Base-by-base conservation (phyloP, 768 basidiomycete genomes). In the Botryobasidium botryosum region DNA sequence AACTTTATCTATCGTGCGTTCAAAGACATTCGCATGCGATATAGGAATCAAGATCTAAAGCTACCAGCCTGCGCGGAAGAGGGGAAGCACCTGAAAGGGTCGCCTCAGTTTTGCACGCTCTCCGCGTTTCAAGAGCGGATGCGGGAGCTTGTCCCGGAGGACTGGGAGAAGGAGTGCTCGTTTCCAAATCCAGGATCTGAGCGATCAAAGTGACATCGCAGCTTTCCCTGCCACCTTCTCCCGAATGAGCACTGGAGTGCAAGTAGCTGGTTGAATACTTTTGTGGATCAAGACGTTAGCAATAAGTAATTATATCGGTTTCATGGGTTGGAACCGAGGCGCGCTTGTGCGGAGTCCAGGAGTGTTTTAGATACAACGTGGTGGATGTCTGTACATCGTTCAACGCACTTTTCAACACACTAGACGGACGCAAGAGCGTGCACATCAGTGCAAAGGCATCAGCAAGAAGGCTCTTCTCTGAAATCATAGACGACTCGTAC, bases 71-170 rank as follows among this genome's bases (percentile, higher is more conserved):
- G 82, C 51, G 71, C 75, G 1, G 69, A 68, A 5, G 63, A 69
- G 37, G 78, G 77, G 4, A 70, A 79, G 44, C 82, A 85, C 53
- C 61, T 81, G 5, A 63, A 70, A 3, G 79, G 78, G 2, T 67
- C 65, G 8, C 82, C 81, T 0, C 80, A 83, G 55, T 75, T 84
- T 52, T 84, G 82, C 59, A 74, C 74, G 4, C 62, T 84, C 29
- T 57, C 64, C 10, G 75, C 75, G 18, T 84, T 84, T 62, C 62
- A 63, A 29, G 66, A 67, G 35, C 67, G 76, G 15, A 72, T 81
- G 10, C 64, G 64, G 51, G 74, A 77, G 52, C 63, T 84, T 2
- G 77, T 76, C 4, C 79, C 81, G 8, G 53, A 53, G 3, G 66
- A 84, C 49, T 84, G 77, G 72, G 72, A 67, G 31, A 33, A 33